These are phyloP conservation scores for Xylariaceae sp. DNA, from an alignment of 2,329 filamentous ascomycete species.

Conservation along the genomic window DNA sequence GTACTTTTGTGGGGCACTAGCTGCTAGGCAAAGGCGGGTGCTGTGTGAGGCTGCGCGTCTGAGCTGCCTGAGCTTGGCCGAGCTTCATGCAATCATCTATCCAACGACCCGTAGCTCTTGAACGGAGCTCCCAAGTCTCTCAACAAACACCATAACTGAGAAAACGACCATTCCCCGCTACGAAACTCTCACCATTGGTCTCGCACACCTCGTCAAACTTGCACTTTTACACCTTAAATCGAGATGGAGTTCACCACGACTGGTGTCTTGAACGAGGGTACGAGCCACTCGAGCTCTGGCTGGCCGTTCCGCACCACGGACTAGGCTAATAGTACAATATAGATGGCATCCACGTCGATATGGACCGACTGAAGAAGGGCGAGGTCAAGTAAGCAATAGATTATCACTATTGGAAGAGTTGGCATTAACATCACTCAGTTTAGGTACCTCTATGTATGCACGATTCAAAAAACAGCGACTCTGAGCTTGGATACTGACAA, in stretches of 20 bases:
- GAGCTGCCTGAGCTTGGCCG: constrained; percentile 38
- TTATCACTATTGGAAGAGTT: constrained; percentile 38
- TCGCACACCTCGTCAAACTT: background rate
- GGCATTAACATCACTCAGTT: constrained; percentile 55
- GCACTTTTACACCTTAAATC: background rate
- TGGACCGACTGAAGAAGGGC: constrained; percentile 97
- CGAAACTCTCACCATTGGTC: background rate
- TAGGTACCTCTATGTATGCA: constrained; percentile 95
- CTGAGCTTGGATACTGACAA: constrained; percentile 26
- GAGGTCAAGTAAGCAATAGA: constrained; percentile 86
- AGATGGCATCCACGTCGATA: constrained; percentile 99
- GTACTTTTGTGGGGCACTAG: constrained; percentile 13
- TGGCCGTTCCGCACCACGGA: constrained; percentile 27
- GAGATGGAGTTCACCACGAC: constrained; percentile 69
- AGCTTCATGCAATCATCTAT: constrained; percentile 21
- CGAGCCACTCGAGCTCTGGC: constrained; percentile 28
- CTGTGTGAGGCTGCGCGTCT: constrained; percentile 38
- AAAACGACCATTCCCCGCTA: background rate
- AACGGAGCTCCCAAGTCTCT: constrained; percentile 1
- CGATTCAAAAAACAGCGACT: constrained; percentile 7
- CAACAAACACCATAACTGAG: background rate
- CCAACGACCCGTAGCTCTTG: constrained; percentile 13
- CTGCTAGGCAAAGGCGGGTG: constrained; percentile 17
- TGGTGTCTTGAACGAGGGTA: constrained; percentile 69
- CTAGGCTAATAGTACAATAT: constrained; percentile 34